phyloP scores from a whole-genome alignment of 2,329 filamentous ascomycete genomes.

The Davidsoniella neocaledoniae region DNA sequence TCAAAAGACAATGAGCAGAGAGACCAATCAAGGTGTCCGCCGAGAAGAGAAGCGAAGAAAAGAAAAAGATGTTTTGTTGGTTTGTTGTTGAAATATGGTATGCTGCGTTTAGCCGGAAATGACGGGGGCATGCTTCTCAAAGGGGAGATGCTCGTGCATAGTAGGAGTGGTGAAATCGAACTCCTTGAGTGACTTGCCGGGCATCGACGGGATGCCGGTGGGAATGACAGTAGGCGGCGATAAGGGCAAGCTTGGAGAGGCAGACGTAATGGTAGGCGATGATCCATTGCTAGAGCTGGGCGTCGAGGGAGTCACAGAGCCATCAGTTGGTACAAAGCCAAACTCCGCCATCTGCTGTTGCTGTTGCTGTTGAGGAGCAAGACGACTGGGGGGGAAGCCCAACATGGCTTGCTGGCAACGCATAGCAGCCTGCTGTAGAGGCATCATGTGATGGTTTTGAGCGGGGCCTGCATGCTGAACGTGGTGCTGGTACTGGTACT shows the following conservation, averaged over 20 bases:
- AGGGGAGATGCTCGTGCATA: slow-evolving; percentile 10
- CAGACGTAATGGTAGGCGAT: slow-evolving; percentile 22
- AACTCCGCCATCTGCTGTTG: neutral
- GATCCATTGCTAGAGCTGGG: slow-evolving; percentile 17
- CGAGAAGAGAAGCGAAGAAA: slow-evolving; percentile 6
- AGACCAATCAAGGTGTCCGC: slow-evolving; percentile 10
- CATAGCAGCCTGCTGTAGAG: slow-evolving; percentile 19
- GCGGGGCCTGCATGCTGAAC: slow-evolving; percentile 21
- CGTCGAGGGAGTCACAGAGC: slow-evolving; percentile 18
- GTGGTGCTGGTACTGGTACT: neutral
- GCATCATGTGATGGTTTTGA: slow-evolving; percentile 27
- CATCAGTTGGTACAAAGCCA: slow-evolving; percentile 8
- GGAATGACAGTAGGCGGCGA: slow-evolving; percentile 17
- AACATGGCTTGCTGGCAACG: slow-evolving; percentile 13
- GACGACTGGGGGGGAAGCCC: slow-evolving; percentile 14
- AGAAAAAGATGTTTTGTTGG: neutral
- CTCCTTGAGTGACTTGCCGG: slow-evolving; percentile 5
- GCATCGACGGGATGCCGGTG: slow-evolving; percentile 1
- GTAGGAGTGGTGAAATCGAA: slow-evolving; percentile 3
- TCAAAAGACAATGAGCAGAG: slow-evolving; percentile 13
- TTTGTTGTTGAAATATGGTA: neutral
- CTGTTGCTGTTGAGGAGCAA: neutral
- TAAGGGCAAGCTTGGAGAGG: slow-evolving; percentile 31
- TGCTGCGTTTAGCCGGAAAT: slow-evolving; percentile 2
- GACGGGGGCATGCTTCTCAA: slow-evolving; percentile 6